Evolutionary conservation across 352 stramenopile species (phyloP).

Genomic region (Phytophthora sansomeana): DNA sequence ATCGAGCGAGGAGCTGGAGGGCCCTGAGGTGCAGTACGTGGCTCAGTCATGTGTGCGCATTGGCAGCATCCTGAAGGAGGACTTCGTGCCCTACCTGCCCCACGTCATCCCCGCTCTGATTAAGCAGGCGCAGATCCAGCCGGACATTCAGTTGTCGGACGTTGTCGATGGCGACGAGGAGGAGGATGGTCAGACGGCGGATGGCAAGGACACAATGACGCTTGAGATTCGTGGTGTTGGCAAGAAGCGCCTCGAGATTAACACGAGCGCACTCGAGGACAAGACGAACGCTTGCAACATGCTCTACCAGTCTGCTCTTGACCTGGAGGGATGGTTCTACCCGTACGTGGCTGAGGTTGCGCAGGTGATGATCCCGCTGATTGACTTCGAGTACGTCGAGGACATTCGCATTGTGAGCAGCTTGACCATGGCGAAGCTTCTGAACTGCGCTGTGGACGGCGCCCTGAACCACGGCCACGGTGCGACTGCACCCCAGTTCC

Average conservation of each 20-base stretch:
- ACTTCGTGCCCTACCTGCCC: constrained; percentile 89
- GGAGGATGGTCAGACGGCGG: constrained; percentile 61
- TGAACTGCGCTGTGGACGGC: constrained; percentile 77
- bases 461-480: constrained; percentile 71
- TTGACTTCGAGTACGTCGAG: constrained; percentile 88
- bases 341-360: constrained; percentile 84
- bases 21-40: constrained; percentile 87
- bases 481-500: constrained; percentile 63
- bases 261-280: constrained; percentile 86
- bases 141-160: constrained; percentile 83
- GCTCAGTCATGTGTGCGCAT: constrained; percentile 89
- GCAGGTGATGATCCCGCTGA: constrained; percentile 76
- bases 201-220: constrained; percentile 78
- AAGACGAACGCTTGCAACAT: constrained; percentile 92
- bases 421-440: constrained; percentile 78
- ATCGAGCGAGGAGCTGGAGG: constrained; percentile 71
- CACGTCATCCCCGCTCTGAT: constrained; percentile 86
- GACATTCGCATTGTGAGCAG: constrained; percentile 84
- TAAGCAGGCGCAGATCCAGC: constrained; percentile 82
- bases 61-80: constrained; percentile 84
- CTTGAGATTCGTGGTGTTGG: constrained; percentile 80
- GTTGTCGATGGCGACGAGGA: constrained; percentile 64
- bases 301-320: constrained; percentile 87
- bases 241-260: constrained; percentile 89
- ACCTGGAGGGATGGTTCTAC: constrained; percentile 85